Conservation (phyloP, 2,329 filamentous ascomycete genomes). For the Fusarium pseudocircinatum region DNA sequence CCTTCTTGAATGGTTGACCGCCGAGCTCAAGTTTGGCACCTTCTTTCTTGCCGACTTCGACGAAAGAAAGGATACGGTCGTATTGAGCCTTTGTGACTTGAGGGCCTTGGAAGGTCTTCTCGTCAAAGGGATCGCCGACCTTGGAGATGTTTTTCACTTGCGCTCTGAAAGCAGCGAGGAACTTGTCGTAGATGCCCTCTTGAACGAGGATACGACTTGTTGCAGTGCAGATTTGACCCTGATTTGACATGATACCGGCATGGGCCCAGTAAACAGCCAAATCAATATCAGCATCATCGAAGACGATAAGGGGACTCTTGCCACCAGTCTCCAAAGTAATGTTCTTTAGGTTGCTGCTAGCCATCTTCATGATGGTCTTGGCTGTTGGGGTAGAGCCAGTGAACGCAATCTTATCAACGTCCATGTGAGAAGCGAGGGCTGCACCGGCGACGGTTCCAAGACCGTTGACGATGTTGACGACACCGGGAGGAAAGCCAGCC, state of each 20-base stretch:
- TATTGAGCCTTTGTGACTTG: conserved; percentile 78
- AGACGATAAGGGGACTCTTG: conserved; percentile 72
- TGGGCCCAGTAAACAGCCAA: conserved; percentile 71
- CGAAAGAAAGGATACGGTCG: conserved; percentile 74
- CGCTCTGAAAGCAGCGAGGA: conserved; percentile 53
- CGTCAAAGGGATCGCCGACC: conserved; percentile 76
- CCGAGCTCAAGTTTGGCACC: conserved; percentile 74
- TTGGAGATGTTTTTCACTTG: conserved; percentile 58
- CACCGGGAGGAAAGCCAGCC: conserved; percentile 81
- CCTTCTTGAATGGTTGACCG: conserved; percentile 54
- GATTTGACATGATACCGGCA: conserved; percentile 65
- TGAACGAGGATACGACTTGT: conserved; percentile 73
- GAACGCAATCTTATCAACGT: conserved; percentile 81
- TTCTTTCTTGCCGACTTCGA: conserved; percentile 74
- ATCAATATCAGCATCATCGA: conserved; percentile 72
- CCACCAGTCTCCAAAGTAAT: conserved; percentile 74
- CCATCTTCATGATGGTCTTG: conserved; percentile 79
- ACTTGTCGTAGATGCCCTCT: conserved; percentile 68
- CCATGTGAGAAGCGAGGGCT: conserved; percentile 72
- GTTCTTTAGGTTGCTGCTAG: conserved; percentile 72
- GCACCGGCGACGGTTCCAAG: conserved; percentile 74
- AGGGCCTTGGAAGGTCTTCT: conserved; percentile 77
- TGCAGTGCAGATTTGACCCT: conserved; percentile 73
- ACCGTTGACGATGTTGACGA: conserved; percentile 80
- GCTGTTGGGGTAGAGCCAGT: conserved; percentile 80